phyloP scores from a whole-genome alignment of 1,284 basidiomycete species.

The Tylopilus sp. region DNA sequence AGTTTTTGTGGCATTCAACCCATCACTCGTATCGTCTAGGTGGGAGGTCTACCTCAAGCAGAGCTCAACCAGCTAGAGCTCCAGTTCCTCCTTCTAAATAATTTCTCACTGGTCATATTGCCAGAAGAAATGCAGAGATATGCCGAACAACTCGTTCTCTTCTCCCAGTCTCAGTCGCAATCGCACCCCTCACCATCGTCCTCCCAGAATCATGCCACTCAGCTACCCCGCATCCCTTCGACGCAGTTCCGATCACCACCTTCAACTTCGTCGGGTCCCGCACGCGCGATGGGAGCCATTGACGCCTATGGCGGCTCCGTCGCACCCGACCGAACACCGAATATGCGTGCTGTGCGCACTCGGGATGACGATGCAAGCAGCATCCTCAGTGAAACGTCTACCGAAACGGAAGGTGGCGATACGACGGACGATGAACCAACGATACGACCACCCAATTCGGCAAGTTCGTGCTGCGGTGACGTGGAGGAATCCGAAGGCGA shows the following conservation, averaged over 20 bases:
- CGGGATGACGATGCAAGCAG: slow-evolving; percentile 36
- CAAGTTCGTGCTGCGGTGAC: slow-evolving; percentile 31
- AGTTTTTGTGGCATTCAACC: slow-evolving; percentile 1
- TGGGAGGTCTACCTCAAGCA: slow-evolving; percentile 89
- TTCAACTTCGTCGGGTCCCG: slow-evolving; percentile 34
- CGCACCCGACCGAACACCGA: slow-evolving; percentile 31
- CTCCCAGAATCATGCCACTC: slow-evolving; percentile 22
- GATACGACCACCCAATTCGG: slow-evolving; percentile 51
- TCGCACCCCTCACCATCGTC: slow-evolving; percentile 30
- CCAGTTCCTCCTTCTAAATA: slow-evolving; percentile 94
- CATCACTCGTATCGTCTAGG: slow-evolving; percentile 45
- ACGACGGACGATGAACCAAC: slow-evolving; percentile 77
- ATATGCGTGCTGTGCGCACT: slow-evolving; percentile 30
- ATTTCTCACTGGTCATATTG: slow-evolving; percentile 88
- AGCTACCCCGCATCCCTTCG: slow-evolving; percentile 22
- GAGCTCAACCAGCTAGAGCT: slow-evolving; percentile 97
- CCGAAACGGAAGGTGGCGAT: slow-evolving; percentile 46
- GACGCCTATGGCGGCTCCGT: slow-evolving; percentile 48
- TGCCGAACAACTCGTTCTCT: slow-evolving; percentile 81
- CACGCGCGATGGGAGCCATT: slow-evolving; percentile 55
- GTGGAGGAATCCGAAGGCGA: slow-evolving; percentile 26
- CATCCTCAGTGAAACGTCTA: slow-evolving; percentile 38
- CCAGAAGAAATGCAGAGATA: slow-evolving; percentile 93
- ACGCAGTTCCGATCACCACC: slow-evolving; percentile 22
- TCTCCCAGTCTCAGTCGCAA: slow-evolving; percentile 47